Percentiles rank a stretch among this genome's conserved stretches.
phyloP scores from a whole-genome alignment of 2,329 filamentous ascomycete species.

The Mollisia scopiformis region DNA sequence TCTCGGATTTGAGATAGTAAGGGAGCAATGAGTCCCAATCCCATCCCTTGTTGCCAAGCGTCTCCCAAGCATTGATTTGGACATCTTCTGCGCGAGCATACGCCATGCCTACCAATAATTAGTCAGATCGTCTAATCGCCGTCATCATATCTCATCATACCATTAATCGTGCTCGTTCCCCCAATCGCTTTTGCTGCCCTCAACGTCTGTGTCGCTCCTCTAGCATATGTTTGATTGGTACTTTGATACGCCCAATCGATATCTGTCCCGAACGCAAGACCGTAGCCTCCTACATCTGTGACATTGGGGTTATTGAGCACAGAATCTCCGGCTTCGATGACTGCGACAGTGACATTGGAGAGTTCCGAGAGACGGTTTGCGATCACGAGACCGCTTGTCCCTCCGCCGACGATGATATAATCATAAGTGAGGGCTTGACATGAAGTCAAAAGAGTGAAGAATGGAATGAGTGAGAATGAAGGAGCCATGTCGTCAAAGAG shows the following conservation, averaged over 20 bases:
- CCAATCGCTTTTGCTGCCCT: slow-evolving; percentile 42
- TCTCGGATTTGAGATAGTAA: slow-evolving; percentile 32
- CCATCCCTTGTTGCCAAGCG: slow-evolving; percentile 41
- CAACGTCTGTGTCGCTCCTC: slow-evolving; percentile 33
- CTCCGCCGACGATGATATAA: slow-evolving; percentile 46
- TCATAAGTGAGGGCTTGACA: slow-evolving; percentile 28
- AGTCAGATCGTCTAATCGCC: slow-evolving; percentile 40
- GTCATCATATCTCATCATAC: slow-evolving; percentile 30
- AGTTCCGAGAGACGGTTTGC: slow-evolving; percentile 44
- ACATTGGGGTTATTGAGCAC: slow-evolving; percentile 37
- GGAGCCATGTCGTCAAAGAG: background rate
- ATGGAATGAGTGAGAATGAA: background rate
- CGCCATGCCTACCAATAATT: slow-evolving; percentile 41
- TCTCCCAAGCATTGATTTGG: slow-evolving; percentile 42
- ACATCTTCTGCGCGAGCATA: slow-evolving; percentile 40
- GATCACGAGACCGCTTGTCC: slow-evolving; percentile 45
- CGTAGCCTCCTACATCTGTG: slow-evolving; percentile 9
- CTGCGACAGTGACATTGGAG: slow-evolving; percentile 39
- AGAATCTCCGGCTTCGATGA: slow-evolving; percentile 45
- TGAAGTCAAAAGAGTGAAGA: background rate
- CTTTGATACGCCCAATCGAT: slow-evolving; percentile 47
- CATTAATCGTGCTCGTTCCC: background rate
- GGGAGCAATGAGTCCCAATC: slow-evolving; percentile 36
- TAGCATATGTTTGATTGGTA: slow-evolving; percentile 41
- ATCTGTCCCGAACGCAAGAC: slow-evolving; percentile 33